Evolutionary conservation across 2,329 filamentous ascomycete genomes (phyloP).

Genomic region (Aureobasidium uvarum): DNA sequence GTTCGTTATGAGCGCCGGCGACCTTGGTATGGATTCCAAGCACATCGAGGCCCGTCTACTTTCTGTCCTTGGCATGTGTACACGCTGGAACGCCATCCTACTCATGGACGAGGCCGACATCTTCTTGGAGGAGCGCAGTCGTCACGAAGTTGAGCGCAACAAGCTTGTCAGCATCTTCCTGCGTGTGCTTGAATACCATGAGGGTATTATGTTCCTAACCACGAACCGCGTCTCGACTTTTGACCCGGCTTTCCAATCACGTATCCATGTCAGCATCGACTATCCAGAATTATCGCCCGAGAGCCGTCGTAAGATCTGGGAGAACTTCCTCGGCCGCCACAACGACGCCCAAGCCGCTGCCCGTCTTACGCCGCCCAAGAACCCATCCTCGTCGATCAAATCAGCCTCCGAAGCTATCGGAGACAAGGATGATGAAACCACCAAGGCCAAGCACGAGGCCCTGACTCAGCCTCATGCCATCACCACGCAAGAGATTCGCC

Average conservation of each 20-base stretch:
- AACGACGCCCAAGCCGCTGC: constrained; percentile 32
- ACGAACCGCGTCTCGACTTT: constrained; percentile 48
- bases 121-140: constrained; percentile 43
- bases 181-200: constrained; percentile 40
- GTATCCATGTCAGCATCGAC: constrained; percentile 47
- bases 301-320: constrained; percentile 45
- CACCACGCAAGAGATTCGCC: constrained; percentile 35
- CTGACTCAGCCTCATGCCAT: constrained; percentile 35
- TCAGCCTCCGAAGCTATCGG: constrained; percentile 1
- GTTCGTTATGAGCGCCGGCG: constrained; percentile 51
- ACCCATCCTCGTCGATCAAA: constrained; percentile 31
- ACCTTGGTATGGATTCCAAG: constrained; percentile 48
- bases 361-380: constrained; percentile 30
- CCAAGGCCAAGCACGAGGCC: constrained; percentile 20
- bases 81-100: constrained; percentile 53
- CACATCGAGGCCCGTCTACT: constrained; percentile 48
- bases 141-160: constrained; percentile 47
- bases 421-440: background rate
- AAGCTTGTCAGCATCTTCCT: constrained; percentile 48
- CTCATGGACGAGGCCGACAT: constrained; percentile 53
- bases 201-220: constrained; percentile 49
- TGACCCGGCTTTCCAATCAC: constrained; percentile 48
- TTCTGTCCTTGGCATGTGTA: constrained; percentile 49
- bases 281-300: constrained; percentile 44
- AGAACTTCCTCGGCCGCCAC: constrained; percentile 44